Percentiles rank a stretch among this genome's conserved stretches.
phyloP scores from a whole-genome alignment of 768 basidiomycete genomes.

The Kwoniella sp. region DNA sequence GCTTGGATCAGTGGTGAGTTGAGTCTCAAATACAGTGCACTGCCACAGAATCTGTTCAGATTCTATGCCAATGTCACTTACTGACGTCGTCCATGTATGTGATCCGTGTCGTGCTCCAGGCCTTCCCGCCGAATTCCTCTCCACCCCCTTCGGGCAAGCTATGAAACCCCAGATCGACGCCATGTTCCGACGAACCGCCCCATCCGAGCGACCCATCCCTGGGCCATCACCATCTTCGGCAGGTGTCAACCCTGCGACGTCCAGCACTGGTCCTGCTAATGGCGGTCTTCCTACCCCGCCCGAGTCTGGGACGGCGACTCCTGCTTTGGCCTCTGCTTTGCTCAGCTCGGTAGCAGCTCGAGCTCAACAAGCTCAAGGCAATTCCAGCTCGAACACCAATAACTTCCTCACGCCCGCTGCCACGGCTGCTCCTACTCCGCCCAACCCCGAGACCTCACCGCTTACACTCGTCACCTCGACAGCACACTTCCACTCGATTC shows the following conservation, averaged over 20 bases:
- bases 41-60: no score
- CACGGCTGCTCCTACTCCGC: slow-evolving; percentile 53
- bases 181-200: slow-evolving; percentile 72
- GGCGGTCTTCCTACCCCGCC: slow-evolving; percentile 45
- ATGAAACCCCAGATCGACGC: slow-evolving; percentile 87
- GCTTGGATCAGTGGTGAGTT: slow-evolving; percentile 73
- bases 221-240: slow-evolving; percentile 14
- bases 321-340: slow-evolving; percentile 63
- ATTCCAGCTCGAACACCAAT: neutral
- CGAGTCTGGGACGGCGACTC: slow-evolving; percentile 54
- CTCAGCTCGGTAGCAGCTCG: slow-evolving; percentile 49
- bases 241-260: slow-evolving; percentile 23
- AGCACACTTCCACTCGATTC: slow-evolving; percentile 68
- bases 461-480: slow-evolving; percentile 59
- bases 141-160: slow-evolving; percentile 82
- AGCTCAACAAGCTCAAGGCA: slow-evolving; percentile 38
- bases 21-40: no score
- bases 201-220: slow-evolving; percentile 57
- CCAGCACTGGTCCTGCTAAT: neutral
- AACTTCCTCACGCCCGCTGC: slow-evolving; percentile 43
- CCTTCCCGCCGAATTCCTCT: slow-evolving; percentile 70
- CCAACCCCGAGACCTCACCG: slow-evolving; percentile 26
- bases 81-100: no score
- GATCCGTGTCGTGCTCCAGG: slow-evolving; percentile 24
- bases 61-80: neutral